Evolutionary conservation across 805 yeast genomes (phyloP), one percentile per base, ranked within the genome.

Genomic region (Groenewaldozyma salmanticensis): DNA sequence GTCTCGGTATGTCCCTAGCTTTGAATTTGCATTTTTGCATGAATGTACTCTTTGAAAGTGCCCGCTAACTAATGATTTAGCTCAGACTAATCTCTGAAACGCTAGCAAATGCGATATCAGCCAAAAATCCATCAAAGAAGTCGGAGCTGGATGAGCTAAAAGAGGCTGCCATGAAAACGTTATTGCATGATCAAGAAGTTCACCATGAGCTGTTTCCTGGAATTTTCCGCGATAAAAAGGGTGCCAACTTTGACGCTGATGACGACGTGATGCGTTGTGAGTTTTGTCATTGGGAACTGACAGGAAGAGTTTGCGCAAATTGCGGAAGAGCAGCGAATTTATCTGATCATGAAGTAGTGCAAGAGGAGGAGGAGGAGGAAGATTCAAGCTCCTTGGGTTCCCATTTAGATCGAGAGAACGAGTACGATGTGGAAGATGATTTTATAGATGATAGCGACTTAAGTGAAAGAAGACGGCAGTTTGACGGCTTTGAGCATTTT

Each of bases 181-280:
- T 41, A 21, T 29, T 41, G 16, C 39, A 49, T 4, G 52, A 66
- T 45, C 56, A 58, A 18, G 42, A 45, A 17, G 74, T 67, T 40
- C 44, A 52, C 5, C 52, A 58, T 21, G 57, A 58, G 2, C 56
- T 72, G 43, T 74, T 74, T 53, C 67, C 68, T 1, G 66, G 64
- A 21, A 48, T 64, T n/a, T 74, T 76, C 56, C 58, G 61, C n/a
- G 51, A 57, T 15, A 16, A 21, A n/a, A 29, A 27, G 35, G 0
- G 52, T 71, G 11, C 61, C 68, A 5, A 22, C 15, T 31, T 22
- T 27, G 85, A 78, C 48, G 56, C 54, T 11, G 74, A 75, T 17
- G 87, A 80, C 51, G 81, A 79, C 3, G 81, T 80, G 3, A 73
- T 77, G 3, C 58, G 86, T 39, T 80, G 88, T 54, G 72, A 77